Evolutionary conservation across 352 stramenopile species (phyloP).

Genomic region (Pythium graminicola): DNA sequence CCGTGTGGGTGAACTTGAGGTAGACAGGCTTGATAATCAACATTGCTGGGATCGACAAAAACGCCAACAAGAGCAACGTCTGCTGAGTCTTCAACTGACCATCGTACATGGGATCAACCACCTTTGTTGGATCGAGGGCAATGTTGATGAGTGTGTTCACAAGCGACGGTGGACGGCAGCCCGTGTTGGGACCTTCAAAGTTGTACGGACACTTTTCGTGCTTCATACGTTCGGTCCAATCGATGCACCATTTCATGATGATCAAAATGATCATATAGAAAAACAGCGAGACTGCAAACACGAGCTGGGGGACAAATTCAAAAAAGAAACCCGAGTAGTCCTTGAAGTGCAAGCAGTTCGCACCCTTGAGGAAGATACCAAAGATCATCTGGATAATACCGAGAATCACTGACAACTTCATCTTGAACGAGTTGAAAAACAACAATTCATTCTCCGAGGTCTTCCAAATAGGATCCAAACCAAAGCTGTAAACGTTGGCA

Average conservation of each 20-base stretch:
- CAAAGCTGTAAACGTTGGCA: conserved; percentile 95
- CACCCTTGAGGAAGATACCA: conserved; percentile 94
- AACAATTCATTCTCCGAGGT: conserved; percentile 96
- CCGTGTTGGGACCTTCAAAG: conserved; percentile 90
- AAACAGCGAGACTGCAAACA: conserved; percentile 96
- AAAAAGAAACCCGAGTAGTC: conserved; percentile 95
- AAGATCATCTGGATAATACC: conserved; percentile 99
- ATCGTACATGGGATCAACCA: conserved; percentile 94
- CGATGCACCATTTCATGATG: conserved; percentile 98
- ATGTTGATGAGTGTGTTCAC: conserved; percentile 99
- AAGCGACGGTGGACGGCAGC: conserved; percentile 95
- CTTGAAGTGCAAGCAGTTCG: conserved; percentile 96
- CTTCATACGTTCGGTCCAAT: conserved; percentile 95
- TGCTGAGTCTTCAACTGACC: conserved; percentile 88
- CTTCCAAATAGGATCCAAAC: conserved; percentile 98
- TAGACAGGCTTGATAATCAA: conserved; percentile 94
- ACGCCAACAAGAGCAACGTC: conserved; percentile 90
- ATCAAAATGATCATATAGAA: conserved; percentile 99
- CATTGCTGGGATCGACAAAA: conserved; percentile 95
- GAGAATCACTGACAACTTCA: conserved; percentile 99
- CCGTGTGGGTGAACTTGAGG: conserved; percentile 63
- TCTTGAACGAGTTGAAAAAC: conserved; percentile 99
- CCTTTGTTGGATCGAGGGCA: conserved; percentile 88
- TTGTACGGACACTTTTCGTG: conserved; percentile 90
- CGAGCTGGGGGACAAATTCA: conserved; percentile 96